Percentiles rank a stretch among this genome's conserved stretches.
Evolutionary conservation across 345 rosid species (phyloP).

Genomic region (Psidium guajava): DNA sequence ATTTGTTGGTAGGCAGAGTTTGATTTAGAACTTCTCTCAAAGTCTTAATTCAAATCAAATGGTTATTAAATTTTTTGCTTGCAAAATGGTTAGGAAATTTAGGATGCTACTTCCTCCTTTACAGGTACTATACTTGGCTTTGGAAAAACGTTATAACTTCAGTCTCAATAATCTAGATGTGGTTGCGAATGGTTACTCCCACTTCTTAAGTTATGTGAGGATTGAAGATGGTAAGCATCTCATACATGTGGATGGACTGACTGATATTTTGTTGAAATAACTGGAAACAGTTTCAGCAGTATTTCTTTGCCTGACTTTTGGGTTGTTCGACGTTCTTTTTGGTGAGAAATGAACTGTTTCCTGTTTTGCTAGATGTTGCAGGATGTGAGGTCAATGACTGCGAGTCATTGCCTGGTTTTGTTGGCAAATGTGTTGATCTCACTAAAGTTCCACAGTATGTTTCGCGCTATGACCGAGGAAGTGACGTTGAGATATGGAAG

Average conservation of each 20-base stretch:
- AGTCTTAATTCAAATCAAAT: not conserved
- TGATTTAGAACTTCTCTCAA: not conserved
- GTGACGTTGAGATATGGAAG: constrained; percentile 78
- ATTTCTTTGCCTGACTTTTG: not conserved
- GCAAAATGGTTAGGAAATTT: not conserved
- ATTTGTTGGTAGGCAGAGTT: not conserved
- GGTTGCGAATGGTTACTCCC: constrained; percentile 77
- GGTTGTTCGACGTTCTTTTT: not conserved
- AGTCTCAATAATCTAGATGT: constrained; percentile 55
- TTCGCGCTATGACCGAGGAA: constrained; percentile 51
- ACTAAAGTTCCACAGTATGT: constrained; percentile 48
- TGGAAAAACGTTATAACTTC: constrained; percentile 95
- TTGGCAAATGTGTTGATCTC: constrained; percentile 43
- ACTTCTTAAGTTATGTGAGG: constrained; percentile 44
- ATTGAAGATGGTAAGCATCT: constrained; percentile 31
- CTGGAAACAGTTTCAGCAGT: not conserved
- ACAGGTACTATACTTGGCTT: constrained; percentile 65
- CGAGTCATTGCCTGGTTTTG: constrained; percentile 21
- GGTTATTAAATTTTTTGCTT: not conserved
- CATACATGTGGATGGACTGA: not conserved
- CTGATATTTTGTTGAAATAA: not conserved
- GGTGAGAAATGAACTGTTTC: not conserved
- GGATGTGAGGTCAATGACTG: constrained; percentile 6
- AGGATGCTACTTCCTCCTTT: not conserved
- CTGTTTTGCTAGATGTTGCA: constrained; percentile 6